Evolutionary conservation across 2,329 filamentous ascomycete species (phyloP).

Genomic region (Pseudocercospora eumusae): DNA sequence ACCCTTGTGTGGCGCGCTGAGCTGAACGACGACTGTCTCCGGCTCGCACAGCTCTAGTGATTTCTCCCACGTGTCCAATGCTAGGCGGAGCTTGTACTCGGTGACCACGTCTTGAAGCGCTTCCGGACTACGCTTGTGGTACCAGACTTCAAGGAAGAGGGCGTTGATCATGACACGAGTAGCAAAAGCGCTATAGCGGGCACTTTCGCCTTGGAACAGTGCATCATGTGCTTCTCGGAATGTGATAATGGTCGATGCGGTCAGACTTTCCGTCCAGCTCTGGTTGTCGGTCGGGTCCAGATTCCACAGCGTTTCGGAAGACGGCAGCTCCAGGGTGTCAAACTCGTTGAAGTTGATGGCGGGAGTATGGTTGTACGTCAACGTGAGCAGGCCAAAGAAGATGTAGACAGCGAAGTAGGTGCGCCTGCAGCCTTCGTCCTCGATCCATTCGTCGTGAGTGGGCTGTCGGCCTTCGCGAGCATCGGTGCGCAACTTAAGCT

Average conservation of each 20-base stretch:
- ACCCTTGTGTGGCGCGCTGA: slow-evolving; percentile 92
- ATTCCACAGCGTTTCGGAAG: slow-evolving; percentile 93
- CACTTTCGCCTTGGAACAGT: slow-evolving; percentile 87
- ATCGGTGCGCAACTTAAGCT: slow-evolving; percentile 89
- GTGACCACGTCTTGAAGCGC: slow-evolving; percentile 95
- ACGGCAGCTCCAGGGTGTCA: slow-evolving; percentile 86
- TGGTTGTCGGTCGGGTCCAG: slow-evolving; percentile 74
- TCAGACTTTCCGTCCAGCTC: slow-evolving; percentile 79
- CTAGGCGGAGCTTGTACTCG: slow-evolving; percentile 94
- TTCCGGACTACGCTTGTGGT: slow-evolving; percentile 97
- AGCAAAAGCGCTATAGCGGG: slow-evolving; percentile 93
- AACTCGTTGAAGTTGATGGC: slow-evolving; percentile 99
- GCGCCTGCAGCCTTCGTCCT: slow-evolving; percentile 92
- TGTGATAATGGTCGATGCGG: slow-evolving; percentile 71
- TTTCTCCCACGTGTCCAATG: slow-evolving; percentile 98
- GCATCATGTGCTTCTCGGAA: slow-evolving; percentile 94
- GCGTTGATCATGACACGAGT: slow-evolving; percentile 99
- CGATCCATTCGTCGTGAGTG: slow-evolving; percentile 86
- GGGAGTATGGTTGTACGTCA: slow-evolving; percentile 97
- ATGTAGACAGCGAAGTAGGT: slow-evolving; percentile 99
- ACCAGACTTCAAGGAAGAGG: slow-evolving; percentile 97
- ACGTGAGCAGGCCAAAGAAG: slow-evolving; percentile 91
- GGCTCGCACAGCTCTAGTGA: slow-evolving; percentile 91
- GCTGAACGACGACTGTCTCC: slow-evolving; percentile 81
- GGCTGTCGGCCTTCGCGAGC: slow-evolving; percentile 75